Conservation (phyloP, 1,284 basidiomycete species). For the Irpex rosettiformis region DNA sequence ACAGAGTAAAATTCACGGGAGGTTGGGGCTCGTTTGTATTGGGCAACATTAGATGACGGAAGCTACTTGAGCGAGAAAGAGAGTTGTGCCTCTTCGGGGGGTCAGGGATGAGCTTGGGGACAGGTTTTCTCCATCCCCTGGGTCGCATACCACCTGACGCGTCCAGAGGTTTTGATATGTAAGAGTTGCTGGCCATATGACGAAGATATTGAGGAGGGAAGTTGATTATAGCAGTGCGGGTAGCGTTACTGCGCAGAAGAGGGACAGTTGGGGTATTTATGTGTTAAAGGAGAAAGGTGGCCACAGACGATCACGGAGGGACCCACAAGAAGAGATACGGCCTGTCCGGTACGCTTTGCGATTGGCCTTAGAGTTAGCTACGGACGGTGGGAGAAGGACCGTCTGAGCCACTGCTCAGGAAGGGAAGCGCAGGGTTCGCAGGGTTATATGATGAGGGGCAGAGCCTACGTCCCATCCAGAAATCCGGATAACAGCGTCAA, state of each 20-base stretch:
- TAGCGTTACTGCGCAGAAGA: not conserved
- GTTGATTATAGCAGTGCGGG: not conserved
- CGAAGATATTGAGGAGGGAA: not conserved
- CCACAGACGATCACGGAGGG: constrained; percentile 3
- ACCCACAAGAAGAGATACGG: not conserved
- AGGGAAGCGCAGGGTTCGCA: not conserved
- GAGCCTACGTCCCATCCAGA: not conserved
- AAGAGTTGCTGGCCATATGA: constrained; percentile 7
- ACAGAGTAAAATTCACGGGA: constrained; percentile 32
- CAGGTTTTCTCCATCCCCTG: constrained; percentile 63
- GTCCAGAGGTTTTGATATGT: constrained; percentile 15
- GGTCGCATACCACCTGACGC: constrained; percentile 22
- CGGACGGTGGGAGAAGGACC: not conserved
- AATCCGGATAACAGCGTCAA: not conserved
- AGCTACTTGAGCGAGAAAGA: constrained; percentile 16
- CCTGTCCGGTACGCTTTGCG: not conserved
- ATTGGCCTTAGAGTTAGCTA: not conserved
- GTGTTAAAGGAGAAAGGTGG: not conserved
- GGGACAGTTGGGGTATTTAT: not conserved
- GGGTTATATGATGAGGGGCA: not conserved
- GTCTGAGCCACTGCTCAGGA: not conserved
- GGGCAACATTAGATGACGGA: constrained; percentile 29
- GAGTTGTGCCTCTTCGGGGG: constrained; percentile 42
- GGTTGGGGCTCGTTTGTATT: constrained; percentile 27
- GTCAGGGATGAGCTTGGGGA: constrained; percentile 59